phyloP scores from a whole-genome alignment of 1,284 basidiomycete species.

The Malassezia obtusa region DNA sequence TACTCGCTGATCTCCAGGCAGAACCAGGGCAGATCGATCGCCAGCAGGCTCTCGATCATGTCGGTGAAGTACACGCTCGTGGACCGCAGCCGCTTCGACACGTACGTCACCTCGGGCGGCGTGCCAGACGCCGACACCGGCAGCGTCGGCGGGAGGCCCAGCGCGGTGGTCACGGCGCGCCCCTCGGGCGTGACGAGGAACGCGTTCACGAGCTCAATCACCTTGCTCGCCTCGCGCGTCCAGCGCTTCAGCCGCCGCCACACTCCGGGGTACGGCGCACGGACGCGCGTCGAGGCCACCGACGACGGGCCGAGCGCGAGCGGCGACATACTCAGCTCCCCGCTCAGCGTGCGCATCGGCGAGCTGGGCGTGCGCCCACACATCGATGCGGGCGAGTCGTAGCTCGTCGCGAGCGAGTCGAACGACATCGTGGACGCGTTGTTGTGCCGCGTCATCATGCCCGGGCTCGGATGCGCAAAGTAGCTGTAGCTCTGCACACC shows the following conservation, averaged over 20 bases:
- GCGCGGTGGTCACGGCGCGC: constrained; percentile 25
- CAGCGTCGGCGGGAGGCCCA: constrained; percentile 17
- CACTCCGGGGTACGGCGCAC: constrained; percentile 41
- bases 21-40: constrained; percentile 34
- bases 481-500: constrained; percentile 13
- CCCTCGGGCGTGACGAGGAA: constrained; percentile 32
- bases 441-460: constrained; percentile 13
- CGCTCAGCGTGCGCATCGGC: neutral
- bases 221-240: constrained; percentile 42
- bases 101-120: neutral
- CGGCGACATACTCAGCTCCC: constrained; percentile 19
- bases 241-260: constrained; percentile 46
- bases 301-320: constrained; percentile 20
- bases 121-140: constrained; percentile 7
- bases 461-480: constrained; percentile 16
- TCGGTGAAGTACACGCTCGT: constrained; percentile 26
- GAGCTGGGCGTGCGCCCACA: neutral
- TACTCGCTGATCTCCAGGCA: constrained; percentile 31
- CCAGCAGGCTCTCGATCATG: constrained; percentile 27
- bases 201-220: constrained; percentile 34
- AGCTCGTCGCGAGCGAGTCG: constrained; percentile 44
- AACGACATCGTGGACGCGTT: constrained; percentile 42
- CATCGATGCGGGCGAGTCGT: constrained; percentile 30
- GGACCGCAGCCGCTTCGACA: neutral
- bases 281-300: neutral